Conservation (phyloP, 108 stramenopile species). For the Pseudonitzschia multistriata region DNA sequence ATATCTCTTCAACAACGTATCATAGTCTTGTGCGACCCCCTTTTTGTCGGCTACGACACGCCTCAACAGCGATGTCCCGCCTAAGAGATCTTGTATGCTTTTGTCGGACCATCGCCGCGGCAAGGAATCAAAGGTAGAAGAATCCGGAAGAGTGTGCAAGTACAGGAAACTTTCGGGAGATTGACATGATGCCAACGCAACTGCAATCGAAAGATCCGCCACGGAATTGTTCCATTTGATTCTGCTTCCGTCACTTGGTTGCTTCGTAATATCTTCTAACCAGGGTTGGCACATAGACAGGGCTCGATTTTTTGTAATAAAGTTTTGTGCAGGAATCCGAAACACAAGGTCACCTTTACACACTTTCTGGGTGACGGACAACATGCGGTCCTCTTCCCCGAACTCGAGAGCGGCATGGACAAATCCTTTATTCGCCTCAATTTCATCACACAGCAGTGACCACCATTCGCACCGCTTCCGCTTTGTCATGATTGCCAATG, state of each 20-base stretch:
- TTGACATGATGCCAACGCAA: constrained; percentile 3
- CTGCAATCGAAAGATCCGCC: constrained; percentile 10
- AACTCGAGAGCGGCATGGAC: constrained; percentile 20
- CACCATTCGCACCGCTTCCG: constrained; percentile 29
- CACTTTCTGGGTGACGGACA: neutral
- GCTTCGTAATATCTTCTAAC: neutral
- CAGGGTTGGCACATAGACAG: constrained; percentile 5
- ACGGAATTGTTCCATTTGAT: constrained; percentile 2
- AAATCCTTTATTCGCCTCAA: constrained; percentile 19
- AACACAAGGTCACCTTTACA: neutral
- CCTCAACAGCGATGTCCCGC: constrained; percentile 52
- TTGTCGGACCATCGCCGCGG: constrained; percentile 62
- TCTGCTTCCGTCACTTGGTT: neutral
- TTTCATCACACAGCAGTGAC: constrained; percentile 19
- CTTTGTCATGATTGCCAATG: constrained; percentile 14
- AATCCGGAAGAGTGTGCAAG: constrained; percentile 21
- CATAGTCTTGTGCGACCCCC: constrained; percentile 47
- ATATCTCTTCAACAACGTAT: constrained; percentile 33
- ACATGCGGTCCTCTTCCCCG: neutral
- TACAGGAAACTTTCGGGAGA: neutral
- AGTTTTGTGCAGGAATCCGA: constrained; percentile 1
- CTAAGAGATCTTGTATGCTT: constrained; percentile 33
- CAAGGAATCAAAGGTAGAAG: constrained; percentile 24
- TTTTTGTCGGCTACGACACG: constrained; percentile 34
- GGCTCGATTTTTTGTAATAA: constrained; percentile 10